A percentile compares a stretch with the other conserved stretches of the same genome.
These are phyloP conservation scores for Lablab purpureus DNA, from an alignment of 306 rosid genomes.

Conservation along the genomic window DNA sequence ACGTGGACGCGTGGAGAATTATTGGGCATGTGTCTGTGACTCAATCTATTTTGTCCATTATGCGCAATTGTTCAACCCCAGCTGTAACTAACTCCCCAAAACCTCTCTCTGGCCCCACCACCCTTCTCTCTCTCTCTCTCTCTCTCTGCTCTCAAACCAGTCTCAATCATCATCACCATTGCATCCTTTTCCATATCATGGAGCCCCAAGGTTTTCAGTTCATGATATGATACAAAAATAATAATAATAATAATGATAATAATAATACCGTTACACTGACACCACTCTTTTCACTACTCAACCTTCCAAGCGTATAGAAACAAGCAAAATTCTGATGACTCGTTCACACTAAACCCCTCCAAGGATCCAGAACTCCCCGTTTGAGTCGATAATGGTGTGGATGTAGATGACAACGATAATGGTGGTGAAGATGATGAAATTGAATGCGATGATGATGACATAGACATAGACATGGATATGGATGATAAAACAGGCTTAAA, in stretches of 20 bases:
- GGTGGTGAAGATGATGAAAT: constrained; percentile 35
- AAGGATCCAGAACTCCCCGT: constrained; percentile 46
- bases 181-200: constrained; percentile 12
- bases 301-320: constrained; percentile 91
- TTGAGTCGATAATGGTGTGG: constrained; percentile 54
- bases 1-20: constrained; percentile 48
- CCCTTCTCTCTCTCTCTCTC: background rate
- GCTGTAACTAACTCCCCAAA: constrained; percentile 54
- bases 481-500: constrained; percentile 69
- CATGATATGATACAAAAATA: no score
- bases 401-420: constrained; percentile 46
- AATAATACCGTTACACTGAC: background rate
- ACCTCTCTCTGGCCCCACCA: constrained; percentile 49
- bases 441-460: constrained; percentile 8
- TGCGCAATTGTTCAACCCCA: constrained; percentile 62
- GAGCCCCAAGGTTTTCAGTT: background rate
- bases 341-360: constrained; percentile 47
- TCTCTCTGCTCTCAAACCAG: constrained; percentile 12
- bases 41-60: constrained; percentile 65
- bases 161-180: constrained; percentile 37
- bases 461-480: constrained; percentile 30
- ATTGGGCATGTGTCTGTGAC: constrained; percentile 55
- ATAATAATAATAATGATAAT: no score
- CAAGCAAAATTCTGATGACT: constrained; percentile 67
- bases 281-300: constrained; percentile 44